Conservation (phyloP, 2,329 filamentous ascomycete genomes). For the Monosporascus sp. region DNA sequence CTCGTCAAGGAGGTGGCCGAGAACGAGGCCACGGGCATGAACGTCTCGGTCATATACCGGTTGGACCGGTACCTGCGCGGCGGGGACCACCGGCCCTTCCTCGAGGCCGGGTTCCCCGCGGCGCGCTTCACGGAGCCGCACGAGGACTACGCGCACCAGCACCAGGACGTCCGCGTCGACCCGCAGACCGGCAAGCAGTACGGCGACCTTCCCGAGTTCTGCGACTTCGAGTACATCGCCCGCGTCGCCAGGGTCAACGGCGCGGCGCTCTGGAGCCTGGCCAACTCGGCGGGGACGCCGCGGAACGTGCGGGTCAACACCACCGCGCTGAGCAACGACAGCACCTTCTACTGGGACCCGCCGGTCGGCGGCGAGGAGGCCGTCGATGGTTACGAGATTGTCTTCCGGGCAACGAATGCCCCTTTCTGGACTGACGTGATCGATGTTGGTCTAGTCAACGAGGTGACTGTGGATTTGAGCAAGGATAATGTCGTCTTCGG, state of each 20-base stretch:
- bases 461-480: conserved; percentile 41
- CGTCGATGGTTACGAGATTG: conserved; percentile 47
- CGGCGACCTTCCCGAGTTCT: conserved; percentile 50
- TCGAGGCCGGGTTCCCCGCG: conserved; percentile 49
- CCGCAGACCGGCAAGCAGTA: conserved; percentile 43
- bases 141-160: conserved; percentile 53
- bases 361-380: conserved; percentile 24
- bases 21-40: conserved; percentile 47
- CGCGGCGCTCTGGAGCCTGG: conserved; percentile 48
- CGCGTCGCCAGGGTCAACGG: conserved; percentile 51
- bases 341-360: conserved; percentile 43
- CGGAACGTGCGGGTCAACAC: conserved; percentile 45
- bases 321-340: conserved; percentile 42
- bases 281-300: conserved; percentile 44
- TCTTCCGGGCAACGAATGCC: conserved; percentile 47
- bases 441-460: conserved; percentile 42
- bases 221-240: conserved; percentile 50
- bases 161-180: conserved; percentile 45
- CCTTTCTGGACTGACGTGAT: conserved; percentile 45
- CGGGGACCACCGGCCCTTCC: conserved; percentile 51
- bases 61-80: conserved; percentile 51
- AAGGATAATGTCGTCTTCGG: conserved; percentile 57
- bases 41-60: conserved; percentile 50
- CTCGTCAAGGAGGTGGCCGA: conserved; percentile 50
- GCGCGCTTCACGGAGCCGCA: conserved; percentile 53